Conservation (phyloP, 441 rosid genomes). For the Populus tomentosa region DNA sequence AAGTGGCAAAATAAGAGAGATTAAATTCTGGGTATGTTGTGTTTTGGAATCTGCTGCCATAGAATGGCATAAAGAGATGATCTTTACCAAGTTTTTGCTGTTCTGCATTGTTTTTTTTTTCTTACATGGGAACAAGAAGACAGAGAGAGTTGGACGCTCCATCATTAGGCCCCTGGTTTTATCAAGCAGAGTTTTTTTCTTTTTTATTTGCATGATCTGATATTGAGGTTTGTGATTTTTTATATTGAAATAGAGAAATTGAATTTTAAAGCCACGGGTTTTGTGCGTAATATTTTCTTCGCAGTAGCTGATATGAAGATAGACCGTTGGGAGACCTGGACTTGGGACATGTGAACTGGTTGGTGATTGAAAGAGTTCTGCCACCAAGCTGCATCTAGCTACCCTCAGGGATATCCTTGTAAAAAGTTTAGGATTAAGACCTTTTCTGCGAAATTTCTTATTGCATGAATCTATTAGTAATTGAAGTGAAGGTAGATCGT, state of each 20-base stretch:
- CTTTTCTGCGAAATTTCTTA: background rate
- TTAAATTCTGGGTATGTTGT: constrained; percentile 4
- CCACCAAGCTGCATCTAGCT: background rate
- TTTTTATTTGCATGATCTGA: background rate
- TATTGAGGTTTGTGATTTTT: background rate
- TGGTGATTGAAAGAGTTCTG: background rate
- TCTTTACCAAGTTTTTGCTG: background rate
- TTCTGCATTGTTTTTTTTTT: no score
- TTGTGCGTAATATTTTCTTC: background rate
- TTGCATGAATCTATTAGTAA: background rate
- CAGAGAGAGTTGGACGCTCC: background rate
- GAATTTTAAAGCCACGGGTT: background rate
- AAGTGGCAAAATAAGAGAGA: background rate
- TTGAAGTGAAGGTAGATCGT: background rate
- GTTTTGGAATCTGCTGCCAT: background rate
- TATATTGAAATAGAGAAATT: background rate
- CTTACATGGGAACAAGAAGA: background rate
- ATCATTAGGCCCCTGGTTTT: background rate
- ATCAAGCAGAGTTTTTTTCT: background rate
- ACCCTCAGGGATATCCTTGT: background rate
- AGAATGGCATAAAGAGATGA: background rate
- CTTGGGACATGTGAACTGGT: constrained; percentile 1
- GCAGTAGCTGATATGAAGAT: background rate
- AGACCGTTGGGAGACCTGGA: background rate
- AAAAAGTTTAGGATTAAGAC: background rate